phyloP scores from a whole-genome alignment of 495 filamentous ascomycete genomes.

The Thozetella sp. region DNA sequence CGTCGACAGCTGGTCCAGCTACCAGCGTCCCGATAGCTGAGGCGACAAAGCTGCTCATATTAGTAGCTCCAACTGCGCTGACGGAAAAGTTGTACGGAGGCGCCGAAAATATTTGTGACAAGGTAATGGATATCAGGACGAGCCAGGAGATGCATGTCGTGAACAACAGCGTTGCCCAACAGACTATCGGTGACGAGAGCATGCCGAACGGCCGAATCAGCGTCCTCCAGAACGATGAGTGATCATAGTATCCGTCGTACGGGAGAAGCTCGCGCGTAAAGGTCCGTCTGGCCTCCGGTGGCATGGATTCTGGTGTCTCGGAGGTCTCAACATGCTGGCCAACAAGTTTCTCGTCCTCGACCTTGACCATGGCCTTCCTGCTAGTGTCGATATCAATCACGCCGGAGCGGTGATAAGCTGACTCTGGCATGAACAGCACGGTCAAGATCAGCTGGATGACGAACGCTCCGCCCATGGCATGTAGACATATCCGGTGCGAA shows the following conservation, averaged over 20 bases:
- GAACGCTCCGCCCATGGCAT: no score
- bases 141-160: slow-evolving; percentile 50
- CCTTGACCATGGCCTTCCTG: no score
- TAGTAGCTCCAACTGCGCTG: slow-evolving; percentile 41
- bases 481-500: no score
- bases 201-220: slow-evolving; percentile 43
- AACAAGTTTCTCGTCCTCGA: no score
- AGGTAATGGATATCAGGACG: slow-evolving; percentile 40
- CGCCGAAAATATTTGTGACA: slow-evolving; percentile 48
- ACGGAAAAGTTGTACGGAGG: slow-evolving; percentile 48
- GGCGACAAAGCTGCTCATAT: slow-evolving; percentile 41
- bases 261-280: slow-evolving; percentile 32
- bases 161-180: slow-evolving; percentile 42
- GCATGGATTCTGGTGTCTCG: no score
- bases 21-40: slow-evolving; percentile 34
- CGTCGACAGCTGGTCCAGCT: slow-evolving; percentile 43
- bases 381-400: no score
- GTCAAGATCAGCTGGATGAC: no score
- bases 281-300: no score
- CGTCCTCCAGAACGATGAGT: slow-evolving; percentile 37
- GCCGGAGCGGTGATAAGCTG: no score
- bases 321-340: no score
- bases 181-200: slow-evolving; percentile 38
- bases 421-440: no score
- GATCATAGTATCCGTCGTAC: slow-evolving; percentile 35